Evolutionary conservation across 257 asterid species (phyloP), one percentile per base, ranked within the genome.

Genomic region (Gardenia jasminoides): DNA sequence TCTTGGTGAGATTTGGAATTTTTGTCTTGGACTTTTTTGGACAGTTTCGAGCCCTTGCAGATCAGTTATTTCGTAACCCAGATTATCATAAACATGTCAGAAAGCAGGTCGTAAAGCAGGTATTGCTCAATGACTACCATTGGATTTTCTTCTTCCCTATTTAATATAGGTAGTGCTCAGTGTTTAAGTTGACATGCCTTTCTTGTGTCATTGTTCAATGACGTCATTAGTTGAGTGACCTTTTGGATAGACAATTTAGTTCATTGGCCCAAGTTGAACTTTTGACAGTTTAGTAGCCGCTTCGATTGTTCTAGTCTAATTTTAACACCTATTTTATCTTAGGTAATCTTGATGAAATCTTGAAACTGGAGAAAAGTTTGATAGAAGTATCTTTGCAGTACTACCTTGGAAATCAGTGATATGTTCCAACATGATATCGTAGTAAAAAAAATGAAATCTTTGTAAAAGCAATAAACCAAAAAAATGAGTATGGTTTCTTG

Each of bases 41-140:
- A 67, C 93, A 95, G 99, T 95, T 95, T 78, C 93, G 99, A 80
- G 98, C 98, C 88, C 88, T 95, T 82, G 90, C 98, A 43, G 98
- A 95, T 86, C 98, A 95, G 89, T 87, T 95, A 78, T 92, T 84
- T 82, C 92, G 80, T 75, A 88, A 90, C 84, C 94, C 91, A 36
- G 89, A 92, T 67, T 83, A 93, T 88, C 99, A 95, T 78, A 92
- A 92, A 82, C 88, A 88, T 83, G 84, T 95, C n/a, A 86, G 98
- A 82, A 95, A 89, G 88, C 86, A 92, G 76, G 91, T 95, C 58
- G 70, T 88, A 79, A 93, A 92, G 86, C 99, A 95, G 98, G 98
- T 93, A 76, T 10, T 47, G 43, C 20, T 26, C 47, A 17, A 24
- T 16, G 22, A n/a, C 59, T 56, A 48, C 44, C 59, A 22, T 16